phyloP scores from a whole-genome alignment of 2,329 filamentous ascomycete genomes.

The Ceratocystis variospora region DNA sequence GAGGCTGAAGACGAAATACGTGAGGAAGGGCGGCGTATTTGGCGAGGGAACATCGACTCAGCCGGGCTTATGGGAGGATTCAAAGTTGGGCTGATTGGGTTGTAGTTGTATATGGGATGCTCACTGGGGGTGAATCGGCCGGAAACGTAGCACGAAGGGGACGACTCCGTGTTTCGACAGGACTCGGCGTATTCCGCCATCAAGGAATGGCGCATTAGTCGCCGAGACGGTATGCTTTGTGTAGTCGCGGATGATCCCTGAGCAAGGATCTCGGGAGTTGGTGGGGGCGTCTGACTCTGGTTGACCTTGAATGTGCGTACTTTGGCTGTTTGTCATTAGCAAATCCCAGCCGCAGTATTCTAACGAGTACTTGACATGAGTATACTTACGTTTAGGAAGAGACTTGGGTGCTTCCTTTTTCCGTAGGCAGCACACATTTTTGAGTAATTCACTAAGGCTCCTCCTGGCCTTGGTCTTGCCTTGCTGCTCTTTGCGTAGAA shows the following conservation, averaged over 20 bases:
- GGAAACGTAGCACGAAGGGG: conserved; percentile 6
- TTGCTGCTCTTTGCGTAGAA: background rate
- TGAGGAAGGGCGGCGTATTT: conserved; percentile 5
- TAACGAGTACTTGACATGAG: background rate
- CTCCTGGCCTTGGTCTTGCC: conserved; percentile 2
- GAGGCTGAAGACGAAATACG: conserved; percentile 7
- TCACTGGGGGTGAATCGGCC: conserved; percentile 9
- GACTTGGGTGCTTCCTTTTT: background rate
- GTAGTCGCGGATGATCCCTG: conserved; percentile 11
- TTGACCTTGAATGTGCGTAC: conserved; percentile 18
- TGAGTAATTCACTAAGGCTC: conserved; percentile 9
- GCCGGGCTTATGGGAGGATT: background rate
- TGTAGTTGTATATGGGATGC: conserved; percentile 17
- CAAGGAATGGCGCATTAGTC: conserved; percentile 16
- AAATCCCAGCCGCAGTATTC: background rate
- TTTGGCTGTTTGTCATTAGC: conserved; percentile 6
- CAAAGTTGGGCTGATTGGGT: conserved; percentile 9
- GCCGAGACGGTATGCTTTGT: conserved; percentile 11
- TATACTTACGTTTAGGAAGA: conserved; percentile 13
- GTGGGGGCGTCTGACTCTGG: background rate
- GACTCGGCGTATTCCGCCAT: conserved; percentile 15
- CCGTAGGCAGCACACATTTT: conserved; percentile 15
- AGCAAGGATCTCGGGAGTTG: conserved; percentile 12
- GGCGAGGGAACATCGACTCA: conserved; percentile 4
- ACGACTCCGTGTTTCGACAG: conserved; percentile 5